These are phyloP conservation scores for Phyllosticta citrichinensis DNA, from an alignment of 2,329 filamentous ascomycete genomes.

Conservation along the genomic window DNA sequence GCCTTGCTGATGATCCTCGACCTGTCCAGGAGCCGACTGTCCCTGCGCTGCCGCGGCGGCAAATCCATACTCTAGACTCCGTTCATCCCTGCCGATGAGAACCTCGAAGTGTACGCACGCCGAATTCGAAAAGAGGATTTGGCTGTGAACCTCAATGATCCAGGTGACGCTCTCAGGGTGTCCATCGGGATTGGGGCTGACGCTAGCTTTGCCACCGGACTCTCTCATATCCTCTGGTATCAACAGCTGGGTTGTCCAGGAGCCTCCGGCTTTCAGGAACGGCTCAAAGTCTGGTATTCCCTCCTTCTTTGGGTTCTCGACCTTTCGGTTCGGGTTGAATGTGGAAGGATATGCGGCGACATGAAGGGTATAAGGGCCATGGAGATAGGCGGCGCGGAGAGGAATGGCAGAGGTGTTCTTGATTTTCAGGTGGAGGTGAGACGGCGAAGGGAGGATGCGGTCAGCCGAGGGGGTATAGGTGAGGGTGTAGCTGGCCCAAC, in stretches of 20 bases:
- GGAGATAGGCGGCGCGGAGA: constrained; percentile 87
- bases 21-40: constrained; percentile 49
- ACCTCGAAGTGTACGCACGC: constrained; percentile 85
- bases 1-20: constrained; percentile 67
- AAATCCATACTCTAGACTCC: constrained; percentile 62
- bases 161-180: constrained; percentile 58
- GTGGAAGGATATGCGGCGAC: constrained; percentile 74
- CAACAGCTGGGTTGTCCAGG: constrained; percentile 68
- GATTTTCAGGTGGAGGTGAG: constrained; percentile 72
- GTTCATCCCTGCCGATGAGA: constrained; percentile 73
- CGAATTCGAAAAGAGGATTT: constrained; percentile 86
- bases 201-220: constrained; percentile 41
- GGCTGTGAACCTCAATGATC: constrained; percentile 84
- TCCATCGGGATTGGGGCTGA: constrained; percentile 20
- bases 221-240: constrained; percentile 71
- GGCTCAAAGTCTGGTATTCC: constrained; percentile 88
- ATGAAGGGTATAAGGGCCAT: constrained; percentile 87
- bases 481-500: constrained; percentile 53
- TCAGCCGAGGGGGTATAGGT: constrained; percentile 87
- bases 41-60: constrained; percentile 42
- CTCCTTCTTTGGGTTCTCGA: constrained; percentile 57
- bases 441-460: constrained; percentile 78
- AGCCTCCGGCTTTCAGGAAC: constrained; percentile 87
- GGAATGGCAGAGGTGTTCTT: constrained; percentile 88
- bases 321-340: constrained; percentile 75